Evolutionary conservation across 2,329 filamentous ascomycete genomes (phyloP).

Genomic region (Neocatenulostroma microsporum): DNA sequence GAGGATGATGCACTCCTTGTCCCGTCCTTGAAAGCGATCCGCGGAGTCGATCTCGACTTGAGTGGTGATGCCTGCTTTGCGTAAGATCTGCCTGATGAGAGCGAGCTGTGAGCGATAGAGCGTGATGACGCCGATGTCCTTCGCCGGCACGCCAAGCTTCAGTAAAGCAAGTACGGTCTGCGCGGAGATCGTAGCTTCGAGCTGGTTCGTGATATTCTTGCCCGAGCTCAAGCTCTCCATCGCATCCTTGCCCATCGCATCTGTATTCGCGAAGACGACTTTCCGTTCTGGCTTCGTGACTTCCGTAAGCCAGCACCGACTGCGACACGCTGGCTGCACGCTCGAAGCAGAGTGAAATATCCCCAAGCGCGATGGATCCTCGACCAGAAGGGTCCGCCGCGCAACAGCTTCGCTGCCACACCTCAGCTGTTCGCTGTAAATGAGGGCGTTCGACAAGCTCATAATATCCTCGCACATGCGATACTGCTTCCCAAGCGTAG

Average conservation of each 20-base stretch:
- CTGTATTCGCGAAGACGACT: constrained; percentile 85
- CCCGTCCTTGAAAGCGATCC: constrained; percentile 91
- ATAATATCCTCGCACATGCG: constrained; percentile 98
- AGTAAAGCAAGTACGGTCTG: constrained; percentile 77
- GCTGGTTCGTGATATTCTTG: constrained; percentile 77
- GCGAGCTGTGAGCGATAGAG: constrained; percentile 91
- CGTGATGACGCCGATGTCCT: constrained; percentile 87
- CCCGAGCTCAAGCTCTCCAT: constrained; percentile 65
- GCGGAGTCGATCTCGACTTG: constrained; percentile 92
- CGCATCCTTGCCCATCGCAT: constrained; percentile 56
- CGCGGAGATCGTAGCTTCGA: constrained; percentile 69
- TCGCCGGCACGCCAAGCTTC: constrained; percentile 62
- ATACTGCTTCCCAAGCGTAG: constrained; percentile 91
- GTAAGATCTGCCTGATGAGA: constrained; percentile 64
- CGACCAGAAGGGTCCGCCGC: constrained; percentile 58
- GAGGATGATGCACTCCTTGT: constrained; percentile 87
- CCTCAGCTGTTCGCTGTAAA: constrained; percentile 83
- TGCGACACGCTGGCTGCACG: constrained; percentile 7
- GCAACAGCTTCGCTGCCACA: constrained; percentile 77
- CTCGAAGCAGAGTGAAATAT: constrained; percentile 23
- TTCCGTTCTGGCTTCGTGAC: constrained; percentile 62
- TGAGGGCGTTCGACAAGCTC: constrained; percentile 83
- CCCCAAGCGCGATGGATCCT: constrained; percentile 35
- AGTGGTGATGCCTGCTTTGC: constrained; percentile 30
- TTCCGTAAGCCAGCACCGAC: constrained; percentile 66